Evolutionary conservation across 148 eudicot genomes (phyloP).

Genomic region (Persicaria tinctoria): DNA sequence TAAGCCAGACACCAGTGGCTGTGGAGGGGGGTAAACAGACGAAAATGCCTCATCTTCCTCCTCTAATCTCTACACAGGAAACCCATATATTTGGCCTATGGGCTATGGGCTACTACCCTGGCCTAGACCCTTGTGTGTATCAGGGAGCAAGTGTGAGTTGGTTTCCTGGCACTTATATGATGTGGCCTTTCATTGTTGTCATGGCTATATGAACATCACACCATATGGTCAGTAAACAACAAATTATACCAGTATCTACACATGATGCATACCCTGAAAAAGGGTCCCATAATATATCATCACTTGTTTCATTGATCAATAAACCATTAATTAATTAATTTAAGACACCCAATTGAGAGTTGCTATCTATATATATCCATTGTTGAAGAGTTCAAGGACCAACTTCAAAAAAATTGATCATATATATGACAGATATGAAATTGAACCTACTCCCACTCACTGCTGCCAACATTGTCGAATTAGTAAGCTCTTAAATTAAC

Average conservation of each 20-base stretch:
- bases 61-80: not conserved
- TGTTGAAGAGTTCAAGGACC: no score
- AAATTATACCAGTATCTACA: not conserved
- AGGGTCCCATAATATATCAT: not conserved
- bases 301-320: no score
- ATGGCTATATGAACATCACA: not conserved
- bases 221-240: not conserved
- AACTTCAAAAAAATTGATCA: no score
- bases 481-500: not conserved
- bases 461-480: no score
- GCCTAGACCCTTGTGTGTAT: not conserved
- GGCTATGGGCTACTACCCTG: not conserved
- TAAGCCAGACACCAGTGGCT: no score
- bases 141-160: constrained; percentile 7
- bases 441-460: no score
- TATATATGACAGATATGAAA: no score
- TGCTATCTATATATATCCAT: no score
- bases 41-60: constrained; percentile 7
- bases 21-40: not conserved
- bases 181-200: constrained; percentile 7
- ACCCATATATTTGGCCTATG: not conserved
- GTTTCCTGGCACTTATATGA: not conserved
- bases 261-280: not conserved
- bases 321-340: no score
- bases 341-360: no score